Evolutionary conservation across 495 filamentous ascomycete genomes (phyloP).

Genomic region (Xylaria cubensis): DNA sequence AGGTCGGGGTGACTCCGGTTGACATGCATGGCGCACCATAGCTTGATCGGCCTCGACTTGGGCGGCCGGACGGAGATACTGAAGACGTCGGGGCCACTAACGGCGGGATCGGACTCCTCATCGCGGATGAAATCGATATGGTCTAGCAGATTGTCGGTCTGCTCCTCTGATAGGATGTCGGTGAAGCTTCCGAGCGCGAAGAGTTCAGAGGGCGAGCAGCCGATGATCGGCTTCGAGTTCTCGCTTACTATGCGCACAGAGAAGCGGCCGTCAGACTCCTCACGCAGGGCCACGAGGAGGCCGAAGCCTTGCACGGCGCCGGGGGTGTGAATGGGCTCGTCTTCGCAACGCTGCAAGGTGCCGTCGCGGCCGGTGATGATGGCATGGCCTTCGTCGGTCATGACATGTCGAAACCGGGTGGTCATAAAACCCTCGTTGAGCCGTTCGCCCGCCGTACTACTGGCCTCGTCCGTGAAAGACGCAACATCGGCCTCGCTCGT

Average conservation of each 20-base stretch:
- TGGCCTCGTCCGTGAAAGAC: not conserved
- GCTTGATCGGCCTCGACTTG: conserved; percentile 60
- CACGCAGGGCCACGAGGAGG: conserved; percentile 75
- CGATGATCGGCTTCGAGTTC: conserved; percentile 78
- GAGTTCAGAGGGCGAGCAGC: conserved; percentile 78
- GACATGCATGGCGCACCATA: conserved; percentile 91
- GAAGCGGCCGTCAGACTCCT: conserved; percentile 70
- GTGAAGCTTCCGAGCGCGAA: conserved; percentile 78
- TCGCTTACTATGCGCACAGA: conserved; percentile 83
- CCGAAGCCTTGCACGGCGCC: conserved; percentile 92
- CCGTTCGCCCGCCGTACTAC: conserved; percentile 34
- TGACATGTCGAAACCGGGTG: conserved; percentile 77
- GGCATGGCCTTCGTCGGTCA: conserved; percentile 82
- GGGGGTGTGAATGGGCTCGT: conserved; percentile 92
- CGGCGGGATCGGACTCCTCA: conserved; percentile 71
- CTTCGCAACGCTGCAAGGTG: conserved; percentile 79
- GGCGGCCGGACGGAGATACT: conserved; percentile 70
- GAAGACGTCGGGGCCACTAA: conserved; percentile 88
- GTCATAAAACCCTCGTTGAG: conserved; percentile 59
- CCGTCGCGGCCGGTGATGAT: conserved; percentile 82
- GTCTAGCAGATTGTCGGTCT: conserved; percentile 80
- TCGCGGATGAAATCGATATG: conserved; percentile 88
- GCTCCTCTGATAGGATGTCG: conserved; percentile 82
- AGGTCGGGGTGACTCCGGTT: conserved; percentile 68
- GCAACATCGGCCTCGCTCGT: conserved; percentile 23